A percentile compares a stretch with the other conserved stretches of the same genome.
Conservation (phyloP, 768 basidiomycete species). For the Hemileccinum impolitum region DNA sequence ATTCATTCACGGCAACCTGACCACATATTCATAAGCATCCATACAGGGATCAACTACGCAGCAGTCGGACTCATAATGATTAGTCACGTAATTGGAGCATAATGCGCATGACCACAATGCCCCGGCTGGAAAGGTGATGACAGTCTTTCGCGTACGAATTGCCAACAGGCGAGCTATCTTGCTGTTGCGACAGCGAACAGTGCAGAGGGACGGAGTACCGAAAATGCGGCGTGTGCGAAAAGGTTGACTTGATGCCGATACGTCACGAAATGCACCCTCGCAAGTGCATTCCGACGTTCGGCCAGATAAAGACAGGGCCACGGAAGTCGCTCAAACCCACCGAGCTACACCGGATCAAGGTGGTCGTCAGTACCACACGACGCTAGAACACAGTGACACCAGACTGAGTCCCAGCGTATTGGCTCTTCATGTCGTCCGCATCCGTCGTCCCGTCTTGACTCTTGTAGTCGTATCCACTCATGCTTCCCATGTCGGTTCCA, state of each 20-base stretch:
- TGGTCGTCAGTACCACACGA: conserved; percentile 2
- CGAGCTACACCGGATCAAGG: conserved; percentile 7
- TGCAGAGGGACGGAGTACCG: background rate
- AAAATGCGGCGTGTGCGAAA: conserved; percentile 15
- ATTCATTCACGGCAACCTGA: conserved; percentile 2
- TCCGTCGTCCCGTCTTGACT: conserved; percentile 82
- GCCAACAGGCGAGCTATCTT: conserved; percentile 6
- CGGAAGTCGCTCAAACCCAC: conserved; percentile 13
- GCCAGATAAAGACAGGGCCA: conserved; percentile 3
- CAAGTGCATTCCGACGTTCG: conserved; percentile 7
- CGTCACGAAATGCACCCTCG: conserved; percentile 7
- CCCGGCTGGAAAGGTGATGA: background rate
- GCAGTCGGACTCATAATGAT: conserved; percentile 8
- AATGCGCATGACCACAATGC: conserved; percentile 18
- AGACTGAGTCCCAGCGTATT: conserved; percentile 82
- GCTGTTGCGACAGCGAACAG: conserved; percentile 1
- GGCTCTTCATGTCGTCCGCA: conserved; percentile 83
- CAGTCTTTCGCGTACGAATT: conserved; percentile 1
- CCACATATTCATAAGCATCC: conserved; percentile 19
- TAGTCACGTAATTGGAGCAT: conserved; percentile 20
- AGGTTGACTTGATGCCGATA: conserved; percentile 8
- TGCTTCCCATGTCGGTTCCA: conserved; percentile 73
- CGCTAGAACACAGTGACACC: conserved; percentile 81
- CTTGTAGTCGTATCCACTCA: conserved; percentile 81
- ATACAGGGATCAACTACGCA: conserved; percentile 11